These are phyloP conservation scores for Talaromyces borbonicus DNA, from an alignment of 495 filamentous ascomycete genomes.

Conservation along the genomic window DNA sequence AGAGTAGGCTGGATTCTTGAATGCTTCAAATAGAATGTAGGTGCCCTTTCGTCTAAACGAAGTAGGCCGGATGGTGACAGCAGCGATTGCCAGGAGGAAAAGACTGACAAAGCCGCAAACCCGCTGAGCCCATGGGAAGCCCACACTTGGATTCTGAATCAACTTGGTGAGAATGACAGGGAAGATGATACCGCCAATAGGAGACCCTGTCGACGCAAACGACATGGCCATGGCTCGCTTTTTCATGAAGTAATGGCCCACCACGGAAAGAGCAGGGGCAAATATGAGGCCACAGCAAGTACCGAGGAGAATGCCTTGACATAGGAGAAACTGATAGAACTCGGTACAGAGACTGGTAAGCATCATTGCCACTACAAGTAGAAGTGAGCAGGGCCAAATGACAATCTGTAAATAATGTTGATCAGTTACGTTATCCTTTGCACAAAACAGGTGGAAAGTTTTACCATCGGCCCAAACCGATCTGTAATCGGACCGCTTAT, in stretches of 20 bases:
- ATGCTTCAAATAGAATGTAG: constrained; percentile 33
- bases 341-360: constrained; percentile 46
- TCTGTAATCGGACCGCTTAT: constrained; percentile 28
- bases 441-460: not conserved
- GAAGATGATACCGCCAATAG: constrained; percentile 32
- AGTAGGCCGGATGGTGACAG: constrained; percentile 16
- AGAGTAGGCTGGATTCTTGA: constrained; percentile 22
- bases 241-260: constrained; percentile 4
- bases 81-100: not conserved
- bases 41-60: constrained; percentile 31
- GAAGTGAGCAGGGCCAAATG: constrained; percentile 18
- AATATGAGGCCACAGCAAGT: constrained; percentile 36
- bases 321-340: constrained; percentile 55
- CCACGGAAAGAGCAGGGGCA: constrained; percentile 12
- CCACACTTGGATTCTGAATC: constrained; percentile 8
- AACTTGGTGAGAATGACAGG: constrained; percentile 24
- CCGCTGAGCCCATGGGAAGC: constrained; percentile 15
- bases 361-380: constrained; percentile 37
- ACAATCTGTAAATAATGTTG: constrained; percentile 17
- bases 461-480: constrained; percentile 25
- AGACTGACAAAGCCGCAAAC: constrained; percentile 16
- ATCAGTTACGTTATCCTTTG: not conserved
- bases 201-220: constrained; percentile 32
- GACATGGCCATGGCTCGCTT: constrained; percentile 18
- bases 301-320: constrained; percentile 48